Base-by-base conservation (phyloP, 805 yeast species). In the Wickerhamiella nectarea region DNA sequence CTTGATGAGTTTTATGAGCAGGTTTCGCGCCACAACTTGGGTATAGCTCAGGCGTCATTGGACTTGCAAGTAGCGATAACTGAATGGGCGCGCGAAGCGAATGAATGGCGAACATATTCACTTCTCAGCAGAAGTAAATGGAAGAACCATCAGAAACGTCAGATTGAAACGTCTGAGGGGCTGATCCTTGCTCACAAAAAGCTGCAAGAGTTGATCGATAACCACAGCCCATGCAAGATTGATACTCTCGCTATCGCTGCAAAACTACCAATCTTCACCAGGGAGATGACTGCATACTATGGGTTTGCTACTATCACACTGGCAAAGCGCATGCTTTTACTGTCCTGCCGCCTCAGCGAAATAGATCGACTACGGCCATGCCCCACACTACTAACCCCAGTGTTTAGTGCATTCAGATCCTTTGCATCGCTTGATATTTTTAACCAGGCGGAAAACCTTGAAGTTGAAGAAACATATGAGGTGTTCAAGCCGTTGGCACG, bases 341-440 rank as follows among this genome's bases (percentile, higher is more conserved):
- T 51, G 25, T 18, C 46, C 6, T 43, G 47, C 21, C 18, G 35
- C 7, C 45, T 46, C 20, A 18, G 36, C 11, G 18, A 43, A 10
- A 41, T 50, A n/a, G 56, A 52, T 34, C 33, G 44, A 11, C 21
- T 12, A 22, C 46, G 49, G 21, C 53, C 54, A 4, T 36, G 21
- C 11, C 54, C 56, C 14, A 26, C 20, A 10, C 18, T 51, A 4
- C 24, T 47, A 15, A 29, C 45, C 8, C 54, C 54, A 3, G 10
- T 31, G 5, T 21, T 39, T n/a, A 21, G 8, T 7, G 36, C 28
- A 4, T 20, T 31, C 7, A 22, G 42, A 18, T 28, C 31, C 3
- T n/a, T 28, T 3, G 15, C 6, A 4, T 18, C 19, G 3, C 22
- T 39, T 6, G 33, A 39, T 21, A 21, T 31, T n/a, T 22, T 39